Evolutionary conservation across 352 stramenopile species (phyloP).

Genomic region (Globisporangium irregulare): DNA sequence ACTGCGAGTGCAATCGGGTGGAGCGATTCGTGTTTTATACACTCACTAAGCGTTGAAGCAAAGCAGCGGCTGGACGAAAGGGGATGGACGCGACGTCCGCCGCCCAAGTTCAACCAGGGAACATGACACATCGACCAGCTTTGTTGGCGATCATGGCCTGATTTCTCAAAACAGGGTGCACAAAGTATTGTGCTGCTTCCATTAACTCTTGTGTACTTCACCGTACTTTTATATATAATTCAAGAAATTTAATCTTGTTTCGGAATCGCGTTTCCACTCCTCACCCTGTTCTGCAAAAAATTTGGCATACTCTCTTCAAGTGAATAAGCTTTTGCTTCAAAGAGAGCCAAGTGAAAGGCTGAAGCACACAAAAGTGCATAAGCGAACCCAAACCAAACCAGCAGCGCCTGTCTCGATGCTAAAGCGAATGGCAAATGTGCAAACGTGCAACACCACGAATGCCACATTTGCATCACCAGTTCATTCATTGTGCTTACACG

Average conservation of each 20-base stretch:
- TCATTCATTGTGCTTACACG: neutral
- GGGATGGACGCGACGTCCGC: constrained; percentile 5
- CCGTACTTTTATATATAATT: neutral
- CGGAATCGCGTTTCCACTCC: neutral
- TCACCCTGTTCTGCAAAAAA: neutral
- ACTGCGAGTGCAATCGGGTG: neutral
- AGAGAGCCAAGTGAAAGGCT: neutral
- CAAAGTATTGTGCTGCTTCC: neutral
- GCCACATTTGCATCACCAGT: neutral
- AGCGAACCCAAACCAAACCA: neutral
- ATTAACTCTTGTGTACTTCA: neutral
- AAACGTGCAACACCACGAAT: neutral
- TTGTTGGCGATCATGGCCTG: neutral
- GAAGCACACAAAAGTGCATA: neutral
- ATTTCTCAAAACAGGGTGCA: constrained; percentile 4
- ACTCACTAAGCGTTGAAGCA: neutral
- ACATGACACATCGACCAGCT: constrained; percentile 11
- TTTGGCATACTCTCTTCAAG: neutral
- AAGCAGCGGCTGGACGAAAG: neutral
- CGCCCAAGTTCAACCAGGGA: constrained; percentile 14
- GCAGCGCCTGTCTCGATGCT: neutral
- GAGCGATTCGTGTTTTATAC: constrained; percentile 1
- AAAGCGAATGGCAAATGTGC: neutral
- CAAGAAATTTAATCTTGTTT: neutral
- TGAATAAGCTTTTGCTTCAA: neutral